Base-by-base conservation (phyloP, 257 asterid species). In the Nicotiana tomentosiformis region DNA sequence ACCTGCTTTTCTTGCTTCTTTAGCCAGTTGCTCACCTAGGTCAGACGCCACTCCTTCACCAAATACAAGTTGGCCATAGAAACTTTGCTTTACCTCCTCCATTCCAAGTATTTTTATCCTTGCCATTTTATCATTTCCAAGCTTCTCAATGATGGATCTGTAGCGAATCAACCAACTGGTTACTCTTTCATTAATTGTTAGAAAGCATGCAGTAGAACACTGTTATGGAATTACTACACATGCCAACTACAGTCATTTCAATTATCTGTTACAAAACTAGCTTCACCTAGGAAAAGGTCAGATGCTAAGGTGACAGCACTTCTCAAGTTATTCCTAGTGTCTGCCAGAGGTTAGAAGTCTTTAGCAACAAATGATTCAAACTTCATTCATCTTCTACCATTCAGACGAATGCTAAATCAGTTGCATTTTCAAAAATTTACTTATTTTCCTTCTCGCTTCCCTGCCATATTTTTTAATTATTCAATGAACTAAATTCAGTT, bases 1-100 rank as follows among this genome's bases (percentile, higher is more conserved):
- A 93, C 99, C 99, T 82, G 99, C 98, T 91, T 92, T 91, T 88
- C 87, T 87, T 86, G 87, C 97, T 92, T 87, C 98, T 84, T 89
- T 90, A 30, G 98, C 98, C 84, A 94, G 86, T 86, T 86, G 92
- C 70, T 96, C 98, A 30, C 95, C 99, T 84, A 94, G 87, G 84
- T 95, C 90, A 86, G 96, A 89, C 26, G 98, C 89, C 33, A 86
- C 94, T 77, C 95, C 98, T 87, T 89, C 86, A 5, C 98, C 97
- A 82, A 87, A 89, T 83, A 93, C 95, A 80, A 96, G 94, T 86
- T 94, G 99, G 39, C 95, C 93, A 43, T 96, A 96, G 60, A 89
- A 90, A 87, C 99, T 96, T 74, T 85, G 87, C 85, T 93, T 90
- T 74, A 94, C 95, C 84, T 94, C 98, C 8, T 85, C 89, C 55